Evolutionary conservation across 2,329 filamentous ascomycete genomes (phyloP).

Genomic region (Diaporthe sp.): DNA sequence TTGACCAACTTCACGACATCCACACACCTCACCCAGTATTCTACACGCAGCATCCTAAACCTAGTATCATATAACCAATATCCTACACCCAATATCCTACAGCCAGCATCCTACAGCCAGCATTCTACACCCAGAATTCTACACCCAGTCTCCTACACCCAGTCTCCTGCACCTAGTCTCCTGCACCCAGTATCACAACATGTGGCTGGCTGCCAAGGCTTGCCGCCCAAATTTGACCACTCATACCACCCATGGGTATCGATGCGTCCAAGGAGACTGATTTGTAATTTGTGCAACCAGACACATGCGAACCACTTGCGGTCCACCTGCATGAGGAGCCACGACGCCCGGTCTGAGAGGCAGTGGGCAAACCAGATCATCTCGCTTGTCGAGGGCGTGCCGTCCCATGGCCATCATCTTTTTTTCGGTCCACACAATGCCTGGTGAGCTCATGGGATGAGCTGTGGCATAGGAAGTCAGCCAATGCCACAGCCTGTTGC

Average conservation of each 20-base stretch:
- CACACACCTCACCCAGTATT: neutral
- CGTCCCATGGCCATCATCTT: neutral
- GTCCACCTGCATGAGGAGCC: neutral
- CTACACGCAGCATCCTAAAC: too few species aligned
- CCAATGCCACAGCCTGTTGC: constrained; percentile 1
- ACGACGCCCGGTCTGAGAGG: neutral
- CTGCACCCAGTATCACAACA: neutral
- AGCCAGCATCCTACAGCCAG: too few species aligned
- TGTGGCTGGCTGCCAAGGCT: neutral
- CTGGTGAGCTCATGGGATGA: neutral
- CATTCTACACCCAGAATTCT: too few species aligned
- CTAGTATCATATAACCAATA: too few species aligned
- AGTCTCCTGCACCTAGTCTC: too few species aligned
- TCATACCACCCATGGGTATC: neutral
- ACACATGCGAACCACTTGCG: neutral
- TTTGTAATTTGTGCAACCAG: neutral
- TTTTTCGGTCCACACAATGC: neutral
- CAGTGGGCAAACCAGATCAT: neutral
- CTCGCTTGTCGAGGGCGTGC: neutral
- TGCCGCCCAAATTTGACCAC: neutral
- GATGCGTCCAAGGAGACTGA: neutral
- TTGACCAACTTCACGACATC: neutral
- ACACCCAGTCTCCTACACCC: too few species aligned
- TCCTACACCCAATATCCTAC: too few species aligned
- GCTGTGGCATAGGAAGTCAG: neutral